Conservation (phyloP, 2,329 filamentous ascomycete species). For the Phyllosticta ampelicida region DNA sequence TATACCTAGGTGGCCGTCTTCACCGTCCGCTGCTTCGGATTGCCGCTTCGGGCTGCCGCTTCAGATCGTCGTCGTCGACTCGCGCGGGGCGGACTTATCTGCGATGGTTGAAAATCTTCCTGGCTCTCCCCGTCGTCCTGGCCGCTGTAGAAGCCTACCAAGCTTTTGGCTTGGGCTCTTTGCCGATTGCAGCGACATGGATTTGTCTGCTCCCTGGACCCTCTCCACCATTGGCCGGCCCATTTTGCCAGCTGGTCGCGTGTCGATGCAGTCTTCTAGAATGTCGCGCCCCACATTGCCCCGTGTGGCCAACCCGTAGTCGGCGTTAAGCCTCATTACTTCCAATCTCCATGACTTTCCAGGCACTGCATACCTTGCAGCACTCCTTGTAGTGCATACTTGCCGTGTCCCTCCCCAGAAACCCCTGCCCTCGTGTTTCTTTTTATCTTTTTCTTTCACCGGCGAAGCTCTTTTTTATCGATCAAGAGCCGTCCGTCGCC, state of each 20-base stretch:
- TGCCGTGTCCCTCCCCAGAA: neutral
- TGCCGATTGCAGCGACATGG: neutral
- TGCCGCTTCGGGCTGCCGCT: no score
- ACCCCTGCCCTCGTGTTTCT: neutral
- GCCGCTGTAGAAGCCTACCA: neutral
- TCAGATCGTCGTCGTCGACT: no score
- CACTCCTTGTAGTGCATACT: neutral
- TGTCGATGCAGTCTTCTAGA: neutral
- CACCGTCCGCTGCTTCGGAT: neutral
- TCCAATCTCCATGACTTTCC: neutral
- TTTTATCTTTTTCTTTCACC: neutral
- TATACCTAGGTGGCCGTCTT: neutral
- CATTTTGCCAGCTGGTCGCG: neutral
- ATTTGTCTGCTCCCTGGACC: neutral
- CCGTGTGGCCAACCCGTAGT: neutral
- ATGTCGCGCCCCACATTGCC: neutral
- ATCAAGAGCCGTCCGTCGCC: neutral
- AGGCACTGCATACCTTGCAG: neutral
- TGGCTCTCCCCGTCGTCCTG: neutral
- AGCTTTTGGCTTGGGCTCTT: neutral
- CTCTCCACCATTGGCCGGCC: neutral
- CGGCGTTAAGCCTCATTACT: neutral
- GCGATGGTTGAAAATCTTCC: neutral
- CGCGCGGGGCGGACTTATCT: neutral
- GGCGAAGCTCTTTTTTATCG: neutral